phyloP scores from a whole-genome alignment of 2,329 filamentous ascomycete species.

The Ophiostoma tasmaniense region DNA sequence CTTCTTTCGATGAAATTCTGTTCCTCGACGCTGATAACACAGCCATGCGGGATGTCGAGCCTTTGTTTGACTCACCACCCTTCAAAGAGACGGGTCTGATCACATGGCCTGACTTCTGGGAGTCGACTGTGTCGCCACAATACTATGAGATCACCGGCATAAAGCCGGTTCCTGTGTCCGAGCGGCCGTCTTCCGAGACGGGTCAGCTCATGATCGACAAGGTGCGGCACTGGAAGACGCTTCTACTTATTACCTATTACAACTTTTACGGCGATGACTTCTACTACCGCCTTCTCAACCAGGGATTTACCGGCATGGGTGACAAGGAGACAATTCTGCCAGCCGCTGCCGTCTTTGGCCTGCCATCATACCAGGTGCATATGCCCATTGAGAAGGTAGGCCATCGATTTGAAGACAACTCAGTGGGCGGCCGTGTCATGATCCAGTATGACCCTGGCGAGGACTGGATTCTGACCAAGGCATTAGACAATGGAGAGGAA shows the following conservation, averaged over 20 bases:
- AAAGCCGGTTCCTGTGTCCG: slow-evolving; percentile 25
- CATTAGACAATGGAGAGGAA: not conserved
- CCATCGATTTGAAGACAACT: slow-evolving; percentile 25
- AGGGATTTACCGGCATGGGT: slow-evolving; percentile 35
- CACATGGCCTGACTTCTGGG: slow-evolving; percentile 50
- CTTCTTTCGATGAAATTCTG: slow-evolving; percentile 49
- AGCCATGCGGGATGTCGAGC: slow-evolving; percentile 31
- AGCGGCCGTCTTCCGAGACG: slow-evolving; percentile 35
- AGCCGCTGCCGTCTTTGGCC: slow-evolving; percentile 33
- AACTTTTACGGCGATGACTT: slow-evolving; percentile 44
- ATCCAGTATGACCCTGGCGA: slow-evolving; percentile 26
- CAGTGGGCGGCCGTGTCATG: slow-evolving; percentile 24
- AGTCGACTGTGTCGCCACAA: slow-evolving; percentile 32
- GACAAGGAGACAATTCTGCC: slow-evolving; percentile 43
- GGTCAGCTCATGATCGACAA: slow-evolving; percentile 43
- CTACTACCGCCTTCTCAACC: slow-evolving; percentile 42
- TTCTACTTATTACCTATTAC: slow-evolving; percentile 45
- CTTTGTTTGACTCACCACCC: slow-evolving; percentile 41
- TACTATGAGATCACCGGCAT: slow-evolving; percentile 38
- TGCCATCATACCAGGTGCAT: slow-evolving; percentile 33
- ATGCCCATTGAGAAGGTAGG: slow-evolving; percentile 28
- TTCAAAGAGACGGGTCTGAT: slow-evolving; percentile 45
- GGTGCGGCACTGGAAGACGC: slow-evolving; percentile 34
- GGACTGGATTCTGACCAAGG: slow-evolving; percentile 22
- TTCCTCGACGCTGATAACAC: slow-evolving; percentile 52